Evolutionary conservation across 192 early-diverging fungal genomes (phyloP), one percentile per base, ranked within the genome.

Genomic region (Podila clonocystis): DNA sequence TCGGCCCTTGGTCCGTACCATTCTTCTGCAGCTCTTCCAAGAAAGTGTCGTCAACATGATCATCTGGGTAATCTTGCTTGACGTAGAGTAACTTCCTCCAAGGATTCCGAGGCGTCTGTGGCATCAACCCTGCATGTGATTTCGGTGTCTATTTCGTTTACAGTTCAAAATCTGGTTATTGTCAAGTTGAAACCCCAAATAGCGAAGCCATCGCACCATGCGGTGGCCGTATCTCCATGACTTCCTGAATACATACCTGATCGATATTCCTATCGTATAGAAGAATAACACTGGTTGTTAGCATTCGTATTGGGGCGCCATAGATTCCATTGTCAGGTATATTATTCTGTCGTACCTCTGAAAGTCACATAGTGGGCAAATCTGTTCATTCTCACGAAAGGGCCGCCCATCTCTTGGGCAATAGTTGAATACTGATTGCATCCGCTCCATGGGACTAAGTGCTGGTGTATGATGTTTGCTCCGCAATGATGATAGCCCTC

Each of bases 41-140:
- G 74, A 98, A 98, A 4, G 94, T 91, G 36, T 87, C 86, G 72
- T 97, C 96, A 2, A 97, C 95, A 82, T 97, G 94, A 82, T 97
- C 95, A 78, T 98, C 97, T 8, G 95, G 92, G 65, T 92, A 97
- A 48, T 91, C 90, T 76, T 98, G 96, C 65, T 92, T 91, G 50
- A 96, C 91, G 80, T 95, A 98, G 65, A 98, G 76, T 1, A 95
- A 69, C 82, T 94, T 95, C 36, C 90, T 84, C 95, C 95, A 97
- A 24, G 87, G 85, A 5, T 63, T 6, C 50, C 73, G 75, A 6
- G 66, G 75, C 11, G 57, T 12, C 31, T 59, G 41, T 7, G 63
- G 61, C 29, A 63, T 28, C 13, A 45, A 31, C 28, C 64, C 64
- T 26, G 70, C 3, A 28, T 62, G 65, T 24, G 70, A 33, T 41